Percentiles rank a stretch among this genome's conserved stretches.
Conservation (phyloP, 1,284 basidiomycete genomes). For the Ustilago curta region DNA sequence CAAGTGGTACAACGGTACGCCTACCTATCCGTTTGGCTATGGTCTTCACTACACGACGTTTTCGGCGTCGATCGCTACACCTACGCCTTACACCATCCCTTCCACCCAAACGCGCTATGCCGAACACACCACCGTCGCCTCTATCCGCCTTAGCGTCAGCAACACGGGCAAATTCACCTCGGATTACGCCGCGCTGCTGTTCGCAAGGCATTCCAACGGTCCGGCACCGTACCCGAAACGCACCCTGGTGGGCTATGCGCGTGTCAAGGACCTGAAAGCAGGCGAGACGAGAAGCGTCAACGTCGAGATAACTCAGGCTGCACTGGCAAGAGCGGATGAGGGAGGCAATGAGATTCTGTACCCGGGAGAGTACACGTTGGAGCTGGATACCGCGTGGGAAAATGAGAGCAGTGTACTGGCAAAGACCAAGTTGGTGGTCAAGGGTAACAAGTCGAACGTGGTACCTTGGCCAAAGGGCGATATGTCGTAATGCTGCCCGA, state of each 20-base stretch:
- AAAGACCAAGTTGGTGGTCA: constrained; percentile 1
- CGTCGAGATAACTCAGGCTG: constrained; percentile 18
- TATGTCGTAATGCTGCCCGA: no score
- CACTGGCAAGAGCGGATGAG: constrained; percentile 21
- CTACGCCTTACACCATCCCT: neutral
- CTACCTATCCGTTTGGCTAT: constrained; percentile 17
- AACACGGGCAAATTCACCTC: constrained; percentile 15
- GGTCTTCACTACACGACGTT: constrained; percentile 34
- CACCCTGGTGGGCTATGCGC: constrained; percentile 17
- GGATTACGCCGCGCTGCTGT: constrained; percentile 30
- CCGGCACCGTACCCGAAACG: constrained; percentile 22
- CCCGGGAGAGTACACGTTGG: constrained; percentile 23
- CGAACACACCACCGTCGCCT: constrained; percentile 10
- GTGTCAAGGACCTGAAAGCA: constrained; percentile 4
- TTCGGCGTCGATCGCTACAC: neutral
- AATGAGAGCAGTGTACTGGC: neutral
- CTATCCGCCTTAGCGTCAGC: neutral
- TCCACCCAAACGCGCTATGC: neutral
- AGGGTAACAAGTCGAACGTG: constrained; percentile 3
- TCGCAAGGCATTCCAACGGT: constrained; percentile 13
- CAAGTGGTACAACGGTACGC: constrained; percentile 26
- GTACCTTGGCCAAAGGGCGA: constrained; percentile 24
- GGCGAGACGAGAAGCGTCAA: constrained; percentile 11
- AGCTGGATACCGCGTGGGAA: constrained; percentile 9
- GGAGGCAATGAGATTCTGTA: constrained; percentile 20